A percentile compares a stretch with the other conserved stretches of the same genome.
These are phyloP conservation scores for Aureobasidium mangrovei DNA, from an alignment of 2,329 filamentous ascomycete genomes.

Conservation along the genomic window DNA sequence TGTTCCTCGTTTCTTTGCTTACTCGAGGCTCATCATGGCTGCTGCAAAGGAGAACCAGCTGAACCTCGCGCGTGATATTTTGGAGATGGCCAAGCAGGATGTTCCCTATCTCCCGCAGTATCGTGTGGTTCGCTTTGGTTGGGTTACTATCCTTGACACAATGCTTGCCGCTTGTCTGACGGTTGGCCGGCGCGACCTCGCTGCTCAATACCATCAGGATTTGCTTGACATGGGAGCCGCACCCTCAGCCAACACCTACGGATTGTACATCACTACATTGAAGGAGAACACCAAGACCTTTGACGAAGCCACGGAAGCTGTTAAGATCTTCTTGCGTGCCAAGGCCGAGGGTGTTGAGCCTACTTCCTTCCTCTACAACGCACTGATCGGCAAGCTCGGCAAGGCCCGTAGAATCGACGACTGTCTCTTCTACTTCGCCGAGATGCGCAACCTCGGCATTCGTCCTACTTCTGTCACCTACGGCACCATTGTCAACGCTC, in stretches of 20 bases:
- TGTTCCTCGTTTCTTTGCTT: conserved; percentile 91
- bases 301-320: conserved; percentile 90
- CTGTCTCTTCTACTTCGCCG: conserved; percentile 94
- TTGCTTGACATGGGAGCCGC: conserved; percentile 82
- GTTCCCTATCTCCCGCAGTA: conserved; percentile 79
- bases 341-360: conserved; percentile 91
- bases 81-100: conserved; percentile 81
- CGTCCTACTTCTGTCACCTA: conserved; percentile 97
- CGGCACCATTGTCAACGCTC: conserved; percentile 93
- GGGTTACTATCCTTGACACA: conserved; percentile 90
- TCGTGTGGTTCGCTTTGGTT: conserved; percentile 81
- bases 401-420: conserved; percentile 97
- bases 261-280: conserved; percentile 96
- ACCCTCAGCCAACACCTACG: conserved; percentile 94
- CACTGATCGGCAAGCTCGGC: conserved; percentile 93
- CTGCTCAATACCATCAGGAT: conserved; percentile 84
- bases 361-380: conserved; percentile 96
- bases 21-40: conserved; percentile 90
- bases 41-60: conserved; percentile 79
- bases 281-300: conserved; percentile 97
- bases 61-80: conserved; percentile 74
- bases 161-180: conserved; percentile 91
- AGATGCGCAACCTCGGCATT: conserved; percentile 89
- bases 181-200: conserved; percentile 68
- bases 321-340: conserved; percentile 93